A percentile compares a stretch with the other conserved stretches of the same genome.
These are phyloP conservation scores for Litsea cubeba DNA, from an alignment of 164 flowering plant species.

Conservation along the genomic window DNA sequence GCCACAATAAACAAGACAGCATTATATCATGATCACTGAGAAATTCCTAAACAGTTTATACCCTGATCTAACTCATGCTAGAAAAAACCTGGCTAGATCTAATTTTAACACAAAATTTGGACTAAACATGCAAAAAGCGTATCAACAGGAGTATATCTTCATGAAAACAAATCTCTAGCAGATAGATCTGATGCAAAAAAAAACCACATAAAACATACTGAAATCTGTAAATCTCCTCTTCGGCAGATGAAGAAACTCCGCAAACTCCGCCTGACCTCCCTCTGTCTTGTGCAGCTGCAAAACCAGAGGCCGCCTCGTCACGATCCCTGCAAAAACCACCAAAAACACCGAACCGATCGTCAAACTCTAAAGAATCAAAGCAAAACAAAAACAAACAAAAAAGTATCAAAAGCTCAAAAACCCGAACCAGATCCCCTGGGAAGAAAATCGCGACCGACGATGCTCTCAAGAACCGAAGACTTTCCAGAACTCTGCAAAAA, in stretches of 20 bases:
- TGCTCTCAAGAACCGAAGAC: conserved; percentile 80
- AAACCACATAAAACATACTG: conserved; percentile 21
- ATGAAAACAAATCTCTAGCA: conserved; percentile 1
- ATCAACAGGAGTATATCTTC: neutral
- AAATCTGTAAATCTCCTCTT: conserved; percentile 48
- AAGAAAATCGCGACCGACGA: conserved; percentile 79
- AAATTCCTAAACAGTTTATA: neutral
- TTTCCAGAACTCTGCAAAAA: conserved; percentile 71
- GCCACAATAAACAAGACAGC: neutral
- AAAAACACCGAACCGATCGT: neutral
- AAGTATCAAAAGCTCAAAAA: neutral
- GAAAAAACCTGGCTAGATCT: too few relatives aligned
- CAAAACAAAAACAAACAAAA: neutral
- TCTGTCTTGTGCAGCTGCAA: conserved; percentile 62
- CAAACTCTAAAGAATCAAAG: too few relatives aligned
- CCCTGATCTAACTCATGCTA: neutral
- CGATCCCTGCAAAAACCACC: conserved; percentile 55
- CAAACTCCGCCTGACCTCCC: conserved; percentile 43
- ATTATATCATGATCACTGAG: neutral
- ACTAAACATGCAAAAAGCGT: neutral
- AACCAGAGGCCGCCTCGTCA: conserved; percentile 59
- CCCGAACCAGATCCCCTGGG: conserved; percentile 76
- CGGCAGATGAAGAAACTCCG: conserved; percentile 51
- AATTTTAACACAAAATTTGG: neutral
- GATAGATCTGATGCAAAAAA: neutral